A percentile compares a stretch with the other conserved stretches of the same genome.
phyloP scores from a whole-genome alignment of 1,139 yeast genomes.

The Debaryomycetaceae sp. region DNA sequence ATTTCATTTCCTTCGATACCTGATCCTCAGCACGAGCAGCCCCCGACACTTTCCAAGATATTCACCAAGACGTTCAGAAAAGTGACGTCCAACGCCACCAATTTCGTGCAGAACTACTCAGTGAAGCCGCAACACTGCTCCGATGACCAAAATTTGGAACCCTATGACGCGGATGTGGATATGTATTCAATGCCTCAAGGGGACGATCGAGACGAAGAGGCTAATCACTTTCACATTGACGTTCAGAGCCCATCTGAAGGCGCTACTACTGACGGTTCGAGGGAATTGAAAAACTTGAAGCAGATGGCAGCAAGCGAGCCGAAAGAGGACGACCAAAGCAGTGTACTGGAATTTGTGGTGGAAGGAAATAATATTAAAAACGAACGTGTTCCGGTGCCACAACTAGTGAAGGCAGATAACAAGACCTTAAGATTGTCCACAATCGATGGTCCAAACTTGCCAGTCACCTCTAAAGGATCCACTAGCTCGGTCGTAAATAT shows the following conservation, averaged over 20 bases:
- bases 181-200: neutral
- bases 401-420: constrained; percentile 24
- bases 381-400: neutral
- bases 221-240: neutral
- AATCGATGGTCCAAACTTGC: constrained; percentile 11
- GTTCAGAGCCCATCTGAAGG: neutral
- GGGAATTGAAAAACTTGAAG: neutral
- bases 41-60: constrained; percentile 29
- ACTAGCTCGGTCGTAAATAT: constrained; percentile 33
- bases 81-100: constrained; percentile 44
- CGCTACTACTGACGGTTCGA: neutral
- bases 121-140: constrained; percentile 1
- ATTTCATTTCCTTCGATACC: constrained; percentile 45
- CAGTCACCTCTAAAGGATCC: constrained; percentile 16
- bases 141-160: neutral
- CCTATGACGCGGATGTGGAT: neutral
- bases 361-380: neutral
- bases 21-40: constrained; percentile 37
- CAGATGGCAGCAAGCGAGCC: neutral
- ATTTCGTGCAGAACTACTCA: constrained; percentile 33
- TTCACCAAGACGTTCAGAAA: constrained; percentile 41
- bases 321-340: neutral
- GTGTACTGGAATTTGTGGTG: neutral
- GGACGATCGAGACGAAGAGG: neutral
- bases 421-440: constrained; percentile 28